Evolutionary conservation across 1,284 basidiomycete species (phyloP).

Genomic region (Fomes fomentarius): DNA sequence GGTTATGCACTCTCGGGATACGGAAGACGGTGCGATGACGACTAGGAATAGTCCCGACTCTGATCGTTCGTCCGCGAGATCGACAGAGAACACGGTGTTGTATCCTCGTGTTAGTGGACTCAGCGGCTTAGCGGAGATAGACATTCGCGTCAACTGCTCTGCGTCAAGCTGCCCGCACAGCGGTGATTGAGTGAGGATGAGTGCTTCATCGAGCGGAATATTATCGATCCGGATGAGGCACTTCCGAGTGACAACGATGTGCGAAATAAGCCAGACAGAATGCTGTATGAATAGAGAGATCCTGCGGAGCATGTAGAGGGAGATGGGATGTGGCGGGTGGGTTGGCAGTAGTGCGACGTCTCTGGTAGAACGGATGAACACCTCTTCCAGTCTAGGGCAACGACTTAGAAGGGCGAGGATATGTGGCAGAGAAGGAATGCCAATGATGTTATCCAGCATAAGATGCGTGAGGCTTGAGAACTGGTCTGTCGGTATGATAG

Average conservation of each 20-base stretch:
- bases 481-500: slow-evolving; percentile 1
- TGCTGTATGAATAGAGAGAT: neutral
- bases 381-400: slow-evolving; percentile 5
- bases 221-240: slow-evolving; percentile 6
- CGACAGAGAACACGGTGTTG: neutral
- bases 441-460: neutral
- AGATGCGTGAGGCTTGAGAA: slow-evolving; percentile 7
- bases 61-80: neutral
- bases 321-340: neutral
- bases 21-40: neutral
- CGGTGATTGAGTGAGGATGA: neutral
- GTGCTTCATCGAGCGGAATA: neutral
- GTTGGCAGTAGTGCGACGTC: neutral
- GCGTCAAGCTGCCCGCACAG: neutral
- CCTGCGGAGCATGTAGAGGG: neutral
- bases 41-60: neutral
- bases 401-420: slow-evolving; percentile 3
- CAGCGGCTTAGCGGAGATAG: neutral
- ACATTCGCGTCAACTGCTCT: neutral
- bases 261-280: slow-evolving; percentile 2
- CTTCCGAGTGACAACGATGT: neutral
- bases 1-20: neutral
- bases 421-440: neutral
- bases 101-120: slow-evolving; percentile 1
- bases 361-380: neutral